Conservation (phyloP, 495 filamentous ascomycete species). For the Copromyces sp. region DNA sequence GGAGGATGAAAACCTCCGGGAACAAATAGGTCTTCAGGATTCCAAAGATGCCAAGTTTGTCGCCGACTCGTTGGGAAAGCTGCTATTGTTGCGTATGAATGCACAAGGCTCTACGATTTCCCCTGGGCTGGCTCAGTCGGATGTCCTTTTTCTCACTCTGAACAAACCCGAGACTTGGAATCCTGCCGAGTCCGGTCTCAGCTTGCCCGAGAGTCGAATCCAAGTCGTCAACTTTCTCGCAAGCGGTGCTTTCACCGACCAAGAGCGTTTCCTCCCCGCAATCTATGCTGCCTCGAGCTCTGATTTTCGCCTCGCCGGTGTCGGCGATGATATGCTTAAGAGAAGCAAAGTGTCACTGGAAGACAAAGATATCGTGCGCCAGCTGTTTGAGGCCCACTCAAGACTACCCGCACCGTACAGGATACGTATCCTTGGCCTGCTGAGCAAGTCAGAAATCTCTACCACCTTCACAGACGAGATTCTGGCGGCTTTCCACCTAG, state of each 20-base stretch:
- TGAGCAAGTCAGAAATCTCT: constrained; percentile 63
- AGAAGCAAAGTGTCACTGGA: constrained; percentile 63
- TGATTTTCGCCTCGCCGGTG: constrained; percentile 68
- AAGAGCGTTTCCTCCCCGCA: constrained; percentile 72
- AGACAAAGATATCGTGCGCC: constrained; percentile 47
- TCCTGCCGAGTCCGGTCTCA: constrained; percentile 52
- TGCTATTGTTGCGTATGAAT: constrained; percentile 57
- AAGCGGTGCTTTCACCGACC: constrained; percentile 73
- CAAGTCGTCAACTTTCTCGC: constrained; percentile 59
- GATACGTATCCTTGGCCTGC: constrained; percentile 58
- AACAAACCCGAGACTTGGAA: constrained; percentile 63
- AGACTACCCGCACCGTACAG: constrained; percentile 61
- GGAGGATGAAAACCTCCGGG: constrained; percentile 62
- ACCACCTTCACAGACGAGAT: constrained; percentile 57
- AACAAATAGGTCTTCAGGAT: constrained; percentile 51
- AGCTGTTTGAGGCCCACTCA: constrained; percentile 62
- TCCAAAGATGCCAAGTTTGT: constrained; percentile 62
- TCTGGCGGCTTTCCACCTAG: constrained; percentile 58
- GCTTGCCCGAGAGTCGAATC: constrained; percentile 55
- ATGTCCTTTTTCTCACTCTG: constrained; percentile 65
- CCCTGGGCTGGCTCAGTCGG: constrained; percentile 58
- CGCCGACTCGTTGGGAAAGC: constrained; percentile 65
- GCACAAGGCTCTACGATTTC: constrained; percentile 31
- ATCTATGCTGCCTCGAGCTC: constrained; percentile 72
- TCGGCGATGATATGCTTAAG: constrained; percentile 80